These are phyloP conservation scores for Ustanciosporium gigantosporum DNA, from an alignment of 1,284 basidiomycete genomes.

Conservation along the genomic window DNA sequence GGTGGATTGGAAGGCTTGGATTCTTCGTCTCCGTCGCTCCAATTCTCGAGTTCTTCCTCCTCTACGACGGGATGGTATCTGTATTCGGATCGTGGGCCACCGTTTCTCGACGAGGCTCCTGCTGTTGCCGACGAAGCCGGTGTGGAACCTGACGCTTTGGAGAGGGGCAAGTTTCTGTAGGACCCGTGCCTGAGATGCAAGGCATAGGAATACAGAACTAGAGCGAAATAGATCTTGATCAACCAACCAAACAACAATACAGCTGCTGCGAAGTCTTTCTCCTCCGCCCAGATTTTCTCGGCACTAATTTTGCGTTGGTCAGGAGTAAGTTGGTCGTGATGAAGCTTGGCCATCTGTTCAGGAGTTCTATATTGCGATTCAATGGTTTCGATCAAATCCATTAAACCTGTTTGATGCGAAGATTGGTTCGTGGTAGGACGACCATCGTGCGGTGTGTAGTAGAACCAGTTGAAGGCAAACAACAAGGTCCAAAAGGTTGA, in stretches of 20 bases:
- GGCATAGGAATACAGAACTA: constrained; percentile 90
- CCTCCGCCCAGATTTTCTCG: constrained; percentile 75
- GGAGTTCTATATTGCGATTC: constrained; percentile 52
- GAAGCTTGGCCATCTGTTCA: constrained; percentile 48
- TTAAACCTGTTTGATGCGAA: constrained; percentile 54
- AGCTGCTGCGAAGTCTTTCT: constrained; percentile 77
- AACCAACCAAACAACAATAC: constrained; percentile 84
- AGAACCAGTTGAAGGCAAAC: constrained; percentile 88
- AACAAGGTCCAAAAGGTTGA: constrained; percentile 89
- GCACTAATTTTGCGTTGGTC: constrained; percentile 51
- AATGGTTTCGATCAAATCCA: constrained; percentile 58
- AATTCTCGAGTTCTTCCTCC: constrained; percentile 42
- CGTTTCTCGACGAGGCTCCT: too few relatives aligned
- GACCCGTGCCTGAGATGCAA: constrained; percentile 87
- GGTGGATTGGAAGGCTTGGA: not conserved
- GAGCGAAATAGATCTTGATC: constrained; percentile 90
- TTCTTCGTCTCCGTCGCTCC: constrained; percentile 48
- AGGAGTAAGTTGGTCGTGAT: constrained; percentile 61
- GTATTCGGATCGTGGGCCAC: constrained; percentile 25
- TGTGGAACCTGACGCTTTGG: constrained; percentile 66
- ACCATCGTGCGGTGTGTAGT: constrained; percentile 84
- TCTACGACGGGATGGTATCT: constrained; percentile 40
- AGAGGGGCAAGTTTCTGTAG: constrained; percentile 78
- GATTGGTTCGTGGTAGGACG: constrained; percentile 42
- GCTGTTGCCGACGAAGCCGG: constrained; percentile 60